phyloP scores from a whole-genome alignment of 1,284 basidiomycete genomes.

The Hemileia vastatrix region DNA sequence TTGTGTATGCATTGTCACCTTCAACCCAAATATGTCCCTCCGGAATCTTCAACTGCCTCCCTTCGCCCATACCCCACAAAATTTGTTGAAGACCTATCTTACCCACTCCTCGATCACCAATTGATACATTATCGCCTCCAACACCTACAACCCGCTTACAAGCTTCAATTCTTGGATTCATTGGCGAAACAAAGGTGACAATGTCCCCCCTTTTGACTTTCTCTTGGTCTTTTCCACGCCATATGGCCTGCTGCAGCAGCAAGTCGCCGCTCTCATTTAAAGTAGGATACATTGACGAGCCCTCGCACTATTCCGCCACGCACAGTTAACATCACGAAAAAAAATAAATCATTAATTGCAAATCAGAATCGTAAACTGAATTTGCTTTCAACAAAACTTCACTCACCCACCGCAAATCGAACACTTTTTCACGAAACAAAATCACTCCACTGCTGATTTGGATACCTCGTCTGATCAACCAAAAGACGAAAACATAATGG shows the following conservation, averaged over 20 bases:
- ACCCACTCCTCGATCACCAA: no score
- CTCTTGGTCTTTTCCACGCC: not conserved
- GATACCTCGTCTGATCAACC: constrained; percentile 3
- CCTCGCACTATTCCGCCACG: constrained; percentile 17
- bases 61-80: no score
- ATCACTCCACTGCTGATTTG: constrained; percentile 10
- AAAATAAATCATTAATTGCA: no score
- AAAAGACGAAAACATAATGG: no score
- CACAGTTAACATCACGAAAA: not conserved
- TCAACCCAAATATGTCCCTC: constrained; percentile 21
- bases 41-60: constrained; percentile 10
- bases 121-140: constrained; percentile 15
- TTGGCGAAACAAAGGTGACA: constrained; percentile 16
- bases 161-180: constrained; percentile 18
- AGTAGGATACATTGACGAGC: constrained; percentile 18
- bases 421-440: constrained; percentile 20
- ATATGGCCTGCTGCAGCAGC: constrained; percentile 10
- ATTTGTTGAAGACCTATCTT: no score
- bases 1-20: constrained; percentile 18
- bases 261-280: constrained; percentile 20
- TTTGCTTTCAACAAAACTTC: not conserved
- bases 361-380: not conserved
- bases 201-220: constrained; percentile 14
- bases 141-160: constrained; percentile 19
- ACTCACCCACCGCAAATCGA: constrained; percentile 22